These are phyloP conservation scores for Rhizophagus clarus DNA, from an alignment of 192 early-diverging fungal species.

Conservation along the genomic window DNA sequence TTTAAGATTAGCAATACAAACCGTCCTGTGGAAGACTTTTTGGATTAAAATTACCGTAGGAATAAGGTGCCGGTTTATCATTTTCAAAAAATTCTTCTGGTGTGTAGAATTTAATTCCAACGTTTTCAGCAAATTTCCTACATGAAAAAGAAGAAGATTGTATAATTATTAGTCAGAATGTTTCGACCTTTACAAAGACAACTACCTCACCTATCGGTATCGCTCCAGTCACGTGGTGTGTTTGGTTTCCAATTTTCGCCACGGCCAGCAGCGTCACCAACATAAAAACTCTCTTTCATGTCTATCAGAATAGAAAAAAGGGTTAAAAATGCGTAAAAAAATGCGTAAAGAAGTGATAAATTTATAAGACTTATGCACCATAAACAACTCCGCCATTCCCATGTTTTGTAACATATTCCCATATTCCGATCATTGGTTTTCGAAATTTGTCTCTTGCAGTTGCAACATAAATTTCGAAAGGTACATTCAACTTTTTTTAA, in stretches of 20 bases:
- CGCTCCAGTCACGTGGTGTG: conserved; percentile 73
- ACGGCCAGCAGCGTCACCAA: conserved; percentile 95
- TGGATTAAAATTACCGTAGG: conserved; percentile 54
- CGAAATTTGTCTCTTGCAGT: conserved; percentile 67
- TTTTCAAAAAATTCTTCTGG: conserved; percentile 80
- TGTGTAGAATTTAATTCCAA: conserved; percentile 72
- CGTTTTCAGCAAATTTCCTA: conserved; percentile 80
- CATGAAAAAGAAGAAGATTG: background rate
- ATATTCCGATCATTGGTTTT: conserved; percentile 77
- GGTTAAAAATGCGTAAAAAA: conserved; percentile 35
- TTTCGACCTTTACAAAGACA: background rate
- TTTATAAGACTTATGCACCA: conserved; percentile 35
- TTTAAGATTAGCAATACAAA: conserved; percentile 26
- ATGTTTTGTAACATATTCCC: conserved; percentile 55
- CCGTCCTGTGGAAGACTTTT: conserved; percentile 40
- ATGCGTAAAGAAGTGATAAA: conserved; percentile 38
- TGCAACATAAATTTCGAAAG: conserved; percentile 76
- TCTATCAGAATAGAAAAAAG: conserved; percentile 51
- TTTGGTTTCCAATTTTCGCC: conserved; percentile 61
- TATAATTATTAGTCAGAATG: conserved; percentile 12
- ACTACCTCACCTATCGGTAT: conserved; percentile 63
- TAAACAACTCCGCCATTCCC: conserved; percentile 43
- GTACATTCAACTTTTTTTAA: conserved; percentile 44
- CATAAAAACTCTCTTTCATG: conserved; percentile 68
- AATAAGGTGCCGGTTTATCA: conserved; percentile 46